A percentile compares a stretch with the other conserved stretches of the same genome.
phyloP scores from a whole-genome alignment of 2,329 filamentous ascomycete species.

The Dactylella cylindrospora region DNA sequence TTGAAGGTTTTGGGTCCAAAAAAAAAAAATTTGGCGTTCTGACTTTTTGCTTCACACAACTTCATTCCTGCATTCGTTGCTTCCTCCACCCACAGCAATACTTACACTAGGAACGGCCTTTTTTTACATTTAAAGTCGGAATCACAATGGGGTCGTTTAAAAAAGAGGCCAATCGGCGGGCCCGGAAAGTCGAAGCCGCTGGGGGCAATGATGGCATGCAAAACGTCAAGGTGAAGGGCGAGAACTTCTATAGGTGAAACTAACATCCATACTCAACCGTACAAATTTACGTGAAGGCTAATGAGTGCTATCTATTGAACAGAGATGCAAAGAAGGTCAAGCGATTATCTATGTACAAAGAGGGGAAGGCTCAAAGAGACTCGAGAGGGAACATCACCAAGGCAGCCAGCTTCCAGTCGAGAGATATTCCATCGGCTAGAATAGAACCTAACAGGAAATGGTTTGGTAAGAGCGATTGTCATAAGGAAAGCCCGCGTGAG shows the following conservation, averaged over 20 bases:
- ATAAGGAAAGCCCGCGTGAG: neutral
- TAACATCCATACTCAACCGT: conserved; percentile 50
- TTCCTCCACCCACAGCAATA: conserved; percentile 9
- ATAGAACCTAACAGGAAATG: conserved; percentile 97
- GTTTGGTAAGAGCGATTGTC: conserved; percentile 61
- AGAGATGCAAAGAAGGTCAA: conserved; percentile 78
- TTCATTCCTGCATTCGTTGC: conserved; percentile 6
- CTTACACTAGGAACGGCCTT: neutral
- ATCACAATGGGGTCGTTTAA: conserved; percentile 49
- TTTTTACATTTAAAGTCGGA: neutral
- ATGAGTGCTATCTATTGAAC: conserved; percentile 46
- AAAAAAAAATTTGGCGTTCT: conserved; percentile 23
- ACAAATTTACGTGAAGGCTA: neutral
- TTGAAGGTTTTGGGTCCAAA: conserved; percentile 1
- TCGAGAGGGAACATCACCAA: conserved; percentile 80
- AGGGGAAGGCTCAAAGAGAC: conserved; percentile 79
- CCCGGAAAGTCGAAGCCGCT: conserved; percentile 45
- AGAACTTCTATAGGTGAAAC: conserved; percentile 84
- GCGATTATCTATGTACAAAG: conserved; percentile 84
- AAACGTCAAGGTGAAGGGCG: conserved; percentile 91
- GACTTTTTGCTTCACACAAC: conserved; percentile 8
- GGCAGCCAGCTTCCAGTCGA: conserved; percentile 79
- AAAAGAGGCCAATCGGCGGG: conserved; percentile 49
- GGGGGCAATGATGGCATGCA: conserved; percentile 74
- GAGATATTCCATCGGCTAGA: conserved; percentile 76